Percentiles rank a stretch among this genome's conserved stretches.
Conservation (phyloP, 139 green algal genomes). For the Eudorina sp. region DNA sequence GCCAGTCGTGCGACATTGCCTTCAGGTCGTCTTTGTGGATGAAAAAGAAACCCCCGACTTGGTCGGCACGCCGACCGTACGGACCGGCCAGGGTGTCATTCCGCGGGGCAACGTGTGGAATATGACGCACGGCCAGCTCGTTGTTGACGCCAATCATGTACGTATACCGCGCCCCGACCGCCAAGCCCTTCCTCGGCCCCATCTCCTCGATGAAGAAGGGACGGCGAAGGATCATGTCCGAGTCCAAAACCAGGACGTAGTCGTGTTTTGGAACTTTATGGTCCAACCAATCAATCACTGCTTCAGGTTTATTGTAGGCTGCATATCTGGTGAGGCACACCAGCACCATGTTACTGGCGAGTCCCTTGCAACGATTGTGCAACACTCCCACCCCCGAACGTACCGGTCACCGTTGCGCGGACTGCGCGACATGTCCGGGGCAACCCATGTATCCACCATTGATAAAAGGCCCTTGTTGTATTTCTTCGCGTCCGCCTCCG, state of each 20-base stretch:
- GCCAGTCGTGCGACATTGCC: conserved; percentile 80
- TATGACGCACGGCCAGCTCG: conserved; percentile 75
- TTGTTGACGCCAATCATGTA: conserved; percentile 76
- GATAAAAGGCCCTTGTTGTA: conserved; percentile 59
- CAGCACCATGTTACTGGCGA: background rate
- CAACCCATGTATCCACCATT: conserved; percentile 77
- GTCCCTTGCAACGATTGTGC: background rate
- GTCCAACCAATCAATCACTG: conserved; percentile 85
- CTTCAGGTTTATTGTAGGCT: conserved; percentile 87
- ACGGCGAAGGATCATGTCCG: conserved; percentile 72
- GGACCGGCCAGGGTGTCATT: conserved; percentile 80
- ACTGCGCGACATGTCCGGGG: conserved; percentile 72
- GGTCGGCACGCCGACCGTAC: conserved; percentile 60
- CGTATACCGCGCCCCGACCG: conserved; percentile 59
- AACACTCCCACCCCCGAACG: background rate
- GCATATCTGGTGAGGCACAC: conserved; percentile 20
- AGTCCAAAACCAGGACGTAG: conserved; percentile 72
- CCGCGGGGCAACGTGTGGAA: conserved; percentile 60
- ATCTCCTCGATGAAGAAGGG: conserved; percentile 68
- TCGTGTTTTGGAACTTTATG: conserved; percentile 67
- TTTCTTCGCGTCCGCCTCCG: conserved; percentile 62
- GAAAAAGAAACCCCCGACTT: conserved; percentile 86
- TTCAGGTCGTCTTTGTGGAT: conserved; percentile 85
- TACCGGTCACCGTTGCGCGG: conserved; percentile 61
- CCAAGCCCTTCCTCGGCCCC: conserved; percentile 50